Percentiles rank a stretch among this genome's conserved stretches.
Conservation (phyloP, 108 stramenopile species). For the Conticribra guillardii region DNA sequence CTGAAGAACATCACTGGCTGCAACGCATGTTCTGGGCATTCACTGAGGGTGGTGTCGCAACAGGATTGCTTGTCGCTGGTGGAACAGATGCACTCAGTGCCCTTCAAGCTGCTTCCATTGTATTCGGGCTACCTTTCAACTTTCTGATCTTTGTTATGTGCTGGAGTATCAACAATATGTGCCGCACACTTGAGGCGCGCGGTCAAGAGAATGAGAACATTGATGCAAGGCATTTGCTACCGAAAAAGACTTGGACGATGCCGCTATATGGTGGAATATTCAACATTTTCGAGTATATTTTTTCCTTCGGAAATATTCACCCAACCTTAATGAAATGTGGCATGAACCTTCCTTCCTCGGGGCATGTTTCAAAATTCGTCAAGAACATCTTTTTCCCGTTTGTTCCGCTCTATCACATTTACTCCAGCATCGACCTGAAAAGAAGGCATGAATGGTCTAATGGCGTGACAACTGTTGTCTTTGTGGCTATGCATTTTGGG, state of each 20-base stretch:
- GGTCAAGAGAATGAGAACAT: conserved; percentile 1
- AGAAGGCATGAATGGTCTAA: neutral
- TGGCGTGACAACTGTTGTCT: neutral
- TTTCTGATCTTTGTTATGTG: conserved; percentile 51
- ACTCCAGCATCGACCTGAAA: conserved; percentile 13
- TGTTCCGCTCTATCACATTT: conserved; percentile 35
- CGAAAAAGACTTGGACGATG: conserved; percentile 26
- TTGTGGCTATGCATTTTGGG: conserved; percentile 1
- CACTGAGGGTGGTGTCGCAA: conserved; percentile 62
- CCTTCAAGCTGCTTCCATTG: conserved; percentile 63
- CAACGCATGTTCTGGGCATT: conserved; percentile 75
- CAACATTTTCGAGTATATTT: conserved; percentile 48
- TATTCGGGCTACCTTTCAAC: conserved; percentile 66
- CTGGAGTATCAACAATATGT: conserved; percentile 35
- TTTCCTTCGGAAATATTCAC: conserved; percentile 36
- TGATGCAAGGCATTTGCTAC: conserved; percentile 1
- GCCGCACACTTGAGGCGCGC: conserved; percentile 14
- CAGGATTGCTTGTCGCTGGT: conserved; percentile 57
- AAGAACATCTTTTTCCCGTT: conserved; percentile 46
- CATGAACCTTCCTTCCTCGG: conserved; percentile 19
- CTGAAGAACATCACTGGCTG: conserved; percentile 52
- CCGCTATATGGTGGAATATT: conserved; percentile 56
- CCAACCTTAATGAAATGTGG: conserved; percentile 9
- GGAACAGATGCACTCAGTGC: conserved; percentile 48
- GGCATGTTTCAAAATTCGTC: conserved; percentile 22